phyloP scores from a whole-genome alignment of 202 grass and related monocot species.

The Digitaria exilis region DNA sequence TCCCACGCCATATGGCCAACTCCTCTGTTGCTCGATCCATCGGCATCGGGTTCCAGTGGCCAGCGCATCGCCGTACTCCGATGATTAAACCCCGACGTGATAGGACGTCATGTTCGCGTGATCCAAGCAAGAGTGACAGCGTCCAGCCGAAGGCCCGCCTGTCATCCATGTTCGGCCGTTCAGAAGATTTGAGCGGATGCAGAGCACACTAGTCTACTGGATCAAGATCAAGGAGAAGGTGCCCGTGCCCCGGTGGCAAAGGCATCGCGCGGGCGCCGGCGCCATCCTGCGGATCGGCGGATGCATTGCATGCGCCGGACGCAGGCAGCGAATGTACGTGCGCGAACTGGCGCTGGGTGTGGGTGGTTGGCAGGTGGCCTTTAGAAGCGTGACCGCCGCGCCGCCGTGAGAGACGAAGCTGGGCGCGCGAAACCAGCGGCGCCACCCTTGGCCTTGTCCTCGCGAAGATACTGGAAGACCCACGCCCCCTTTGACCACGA shows the following conservation, averaged over 20 bases:
- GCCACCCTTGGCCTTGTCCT: background rate
- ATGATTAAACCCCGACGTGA: background rate
- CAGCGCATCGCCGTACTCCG: background rate
- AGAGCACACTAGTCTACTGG: too few species aligned
- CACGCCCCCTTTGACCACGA: background rate
- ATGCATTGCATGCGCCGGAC: background rate
- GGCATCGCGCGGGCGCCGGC: slow-evolving; percentile 4
- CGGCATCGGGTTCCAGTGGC: background rate
- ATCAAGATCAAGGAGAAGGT: background rate
- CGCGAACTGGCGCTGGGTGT: background rate
- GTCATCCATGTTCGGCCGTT: too few species aligned
- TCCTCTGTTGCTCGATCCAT: background rate
- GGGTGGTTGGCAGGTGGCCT: background rate
- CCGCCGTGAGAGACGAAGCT: too few species aligned
- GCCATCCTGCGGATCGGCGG: background rate
- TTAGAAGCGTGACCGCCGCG: background rate
- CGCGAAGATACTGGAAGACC: slow-evolving; percentile 3
- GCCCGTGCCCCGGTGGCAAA: slow-evolving; percentile 26
- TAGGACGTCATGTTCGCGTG: background rate
- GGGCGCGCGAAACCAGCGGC: too few species aligned
- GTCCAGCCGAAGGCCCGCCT: background rate
- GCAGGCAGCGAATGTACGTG: background rate
- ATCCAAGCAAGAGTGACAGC: background rate
- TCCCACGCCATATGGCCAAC: background rate
- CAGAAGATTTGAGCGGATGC: background rate